Base-by-base conservation (phyloP, 2,329 filamentous ascomycete genomes). In the Trichophyton schoenleinii region DNA sequence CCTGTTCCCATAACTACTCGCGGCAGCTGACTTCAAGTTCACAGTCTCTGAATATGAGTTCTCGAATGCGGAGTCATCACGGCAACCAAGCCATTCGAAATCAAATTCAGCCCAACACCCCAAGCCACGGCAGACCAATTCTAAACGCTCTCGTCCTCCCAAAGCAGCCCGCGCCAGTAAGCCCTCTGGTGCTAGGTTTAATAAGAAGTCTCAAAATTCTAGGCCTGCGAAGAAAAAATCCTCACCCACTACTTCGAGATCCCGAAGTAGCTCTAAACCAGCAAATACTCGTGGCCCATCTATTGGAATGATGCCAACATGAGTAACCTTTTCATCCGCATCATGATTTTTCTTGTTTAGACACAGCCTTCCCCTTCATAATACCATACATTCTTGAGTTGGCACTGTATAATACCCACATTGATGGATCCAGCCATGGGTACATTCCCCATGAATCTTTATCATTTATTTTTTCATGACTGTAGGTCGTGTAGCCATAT, bases 291-390 rank as follows among this genome's bases (percentile, higher is more conserved):
- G 49, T 61, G 68, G 20, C 11, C 48, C 48, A 11, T 52, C 70
- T 42, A 74, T 75, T 63, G 70, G 68, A 25, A 71, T 74, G 70
- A 75, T 75, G 73, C 73, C 73, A 15, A 70, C 67, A 22, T 74
- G 63, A 71, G 28, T 13, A 25, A 13, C 22, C 8, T 22, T 28
- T 31, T 31, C 28, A 31, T 6, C 28, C 28, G 28, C 1, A 31
- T 31, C 28, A 31, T 31, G 6, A 31, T 31, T 31, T 31, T 11
- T 31, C 15, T 31, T 31, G 48, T 52, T 52, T 52, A 15, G 48
- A n/a, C 48, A 13, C 15, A 52, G 8, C 28, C 48, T n/a, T n/a
- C 13, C 20, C 18, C 9, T 25, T 52, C 11, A 58, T 20, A 41
- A 58, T 41, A 58, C 55, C 31, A 15, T 36, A 15, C 28, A 58